Evolutionary conservation across 768 basidiomycete genomes (phyloP).

Genomic region (Hypholoma fasciculare): DNA sequence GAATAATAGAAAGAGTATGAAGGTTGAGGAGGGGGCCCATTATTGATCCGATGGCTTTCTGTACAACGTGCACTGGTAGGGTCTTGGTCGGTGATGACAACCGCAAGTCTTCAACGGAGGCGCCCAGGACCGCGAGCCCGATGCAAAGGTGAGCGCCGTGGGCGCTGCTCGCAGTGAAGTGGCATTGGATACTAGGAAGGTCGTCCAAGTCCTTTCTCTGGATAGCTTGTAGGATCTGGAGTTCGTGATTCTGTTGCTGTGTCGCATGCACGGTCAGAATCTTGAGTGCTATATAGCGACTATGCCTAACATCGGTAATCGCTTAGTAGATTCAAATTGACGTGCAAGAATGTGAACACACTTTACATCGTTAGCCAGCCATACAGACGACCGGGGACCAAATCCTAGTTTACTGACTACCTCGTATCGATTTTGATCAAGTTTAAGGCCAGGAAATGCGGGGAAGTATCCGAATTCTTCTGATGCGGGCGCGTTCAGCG

Average conservation of each 20-base stretch:
- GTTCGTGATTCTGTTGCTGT: neutral
- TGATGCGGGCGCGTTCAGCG: constrained; percentile 6
- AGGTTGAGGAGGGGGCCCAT: neutral
- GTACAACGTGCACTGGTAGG: constrained; percentile 14
- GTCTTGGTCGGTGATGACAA: constrained; percentile 5
- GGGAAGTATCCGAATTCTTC: constrained; percentile 20
- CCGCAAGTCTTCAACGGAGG: constrained; percentile 5
- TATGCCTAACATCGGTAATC: neutral
- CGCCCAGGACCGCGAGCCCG: constrained; percentile 1
- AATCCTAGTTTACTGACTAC: constrained; percentile 14
- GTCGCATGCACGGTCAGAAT: constrained; percentile 11
- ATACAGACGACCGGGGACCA: constrained; percentile 15
- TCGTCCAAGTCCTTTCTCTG: neutral
- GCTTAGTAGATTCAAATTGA: neutral
- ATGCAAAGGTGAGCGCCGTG: constrained; percentile 16
- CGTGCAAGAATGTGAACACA: neutral
- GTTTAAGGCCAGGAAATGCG: constrained; percentile 13
- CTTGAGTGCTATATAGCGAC: constrained; percentile 6
- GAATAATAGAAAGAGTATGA: neutral
- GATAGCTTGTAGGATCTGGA: neutral
- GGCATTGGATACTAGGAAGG: neutral
- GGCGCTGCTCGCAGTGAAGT: constrained; percentile 11
- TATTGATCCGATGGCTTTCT: constrained; percentile 5
- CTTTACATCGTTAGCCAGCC: constrained; percentile 9
- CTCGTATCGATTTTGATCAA: constrained; percentile 10